These are phyloP conservation scores for Marasmius oreades DNA, from an alignment of 1,284 basidiomycete species.

Conservation along the genomic window DNA sequence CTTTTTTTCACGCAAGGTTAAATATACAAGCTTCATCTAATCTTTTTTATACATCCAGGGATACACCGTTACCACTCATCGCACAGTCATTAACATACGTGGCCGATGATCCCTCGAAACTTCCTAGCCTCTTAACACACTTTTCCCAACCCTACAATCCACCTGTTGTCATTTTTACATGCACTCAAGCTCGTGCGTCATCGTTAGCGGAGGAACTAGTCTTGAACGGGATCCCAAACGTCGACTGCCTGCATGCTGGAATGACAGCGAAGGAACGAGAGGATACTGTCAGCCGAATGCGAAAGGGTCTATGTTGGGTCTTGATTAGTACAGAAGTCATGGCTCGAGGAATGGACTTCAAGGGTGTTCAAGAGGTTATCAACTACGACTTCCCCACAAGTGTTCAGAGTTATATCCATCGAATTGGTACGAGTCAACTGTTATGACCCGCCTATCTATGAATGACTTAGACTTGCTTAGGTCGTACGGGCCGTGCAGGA, in stretches of 20 bases:
- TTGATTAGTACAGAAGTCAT: constrained; percentile 93
- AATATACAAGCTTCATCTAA: constrained; percentile 5
- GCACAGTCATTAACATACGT: constrained; percentile 88
- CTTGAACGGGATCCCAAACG: constrained; percentile 80
- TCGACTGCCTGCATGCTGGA: constrained; percentile 91
- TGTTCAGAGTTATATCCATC: constrained; percentile 92
- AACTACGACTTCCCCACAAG: constrained; percentile 97
- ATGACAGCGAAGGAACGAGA: constrained; percentile 86
- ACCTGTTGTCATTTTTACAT: constrained; percentile 91
- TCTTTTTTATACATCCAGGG: constrained; percentile 46
- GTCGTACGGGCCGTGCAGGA: constrained; percentile 93
- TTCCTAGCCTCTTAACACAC: constrained; percentile 80
- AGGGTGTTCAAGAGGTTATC: constrained; percentile 90
- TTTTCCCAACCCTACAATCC: constrained; percentile 86
- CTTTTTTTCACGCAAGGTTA: constrained; percentile 23
- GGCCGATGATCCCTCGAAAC: constrained; percentile 89
- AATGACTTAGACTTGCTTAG: constrained; percentile 30
- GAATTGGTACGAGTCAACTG: constrained; percentile 64
- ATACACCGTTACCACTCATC: constrained; percentile 82
- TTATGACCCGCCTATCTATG: background rate
- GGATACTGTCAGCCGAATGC: constrained; percentile 82
- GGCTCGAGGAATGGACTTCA: constrained; percentile 98
- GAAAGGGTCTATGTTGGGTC: constrained; percentile 86
- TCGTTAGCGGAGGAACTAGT: constrained; percentile 88
- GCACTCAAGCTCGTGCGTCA: constrained; percentile 87